A percentile compares a stretch with the other conserved stretches of the same genome.
Conservation (phyloP, 129 eudicot genomes). For the Arctium minus region DNA sequence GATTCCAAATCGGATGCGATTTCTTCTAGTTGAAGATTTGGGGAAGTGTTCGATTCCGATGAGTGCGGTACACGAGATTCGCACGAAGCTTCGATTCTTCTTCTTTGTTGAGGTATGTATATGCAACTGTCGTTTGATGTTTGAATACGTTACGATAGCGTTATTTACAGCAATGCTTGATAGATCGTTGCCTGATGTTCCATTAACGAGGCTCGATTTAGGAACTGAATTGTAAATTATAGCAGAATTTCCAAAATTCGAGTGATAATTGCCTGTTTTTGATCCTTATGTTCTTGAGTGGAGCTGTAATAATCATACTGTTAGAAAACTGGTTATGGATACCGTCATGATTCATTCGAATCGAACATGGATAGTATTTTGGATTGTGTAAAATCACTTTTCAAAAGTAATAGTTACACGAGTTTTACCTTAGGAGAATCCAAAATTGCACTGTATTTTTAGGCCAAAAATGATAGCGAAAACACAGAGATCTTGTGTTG, state of each 20-base stretch:
- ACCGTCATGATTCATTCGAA: not conserved
- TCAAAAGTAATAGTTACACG: too few relatives aligned
- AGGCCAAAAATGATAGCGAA: not conserved
- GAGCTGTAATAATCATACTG: not conserved
- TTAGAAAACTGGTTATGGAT: not conserved
- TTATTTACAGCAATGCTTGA: not conserved
- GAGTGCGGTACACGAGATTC: constrained; percentile 35
- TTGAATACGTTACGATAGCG: not conserved
- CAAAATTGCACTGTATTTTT: too few relatives aligned
- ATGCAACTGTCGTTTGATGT: not conserved
- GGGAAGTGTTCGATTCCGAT: constrained; percentile 37
- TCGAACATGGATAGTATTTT: not conserved
- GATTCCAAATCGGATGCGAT: constrained; percentile 34
- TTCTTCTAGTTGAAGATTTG: constrained; percentile 44
- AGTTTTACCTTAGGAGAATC: too few relatives aligned
- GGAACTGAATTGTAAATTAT: not conserved
- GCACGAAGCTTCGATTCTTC: constrained; percentile 33
- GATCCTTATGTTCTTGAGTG: not conserved
- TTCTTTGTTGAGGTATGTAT: constrained; percentile 14
- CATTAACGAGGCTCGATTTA: not conserved
- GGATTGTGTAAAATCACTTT: not conserved
- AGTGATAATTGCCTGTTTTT: not conserved
- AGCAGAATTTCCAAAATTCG: not conserved
- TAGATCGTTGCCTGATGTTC: not conserved
- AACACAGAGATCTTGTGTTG: not conserved